Conservation (phyloP, 1,139 yeast species). For the Protomyces inundatus region DNA sequence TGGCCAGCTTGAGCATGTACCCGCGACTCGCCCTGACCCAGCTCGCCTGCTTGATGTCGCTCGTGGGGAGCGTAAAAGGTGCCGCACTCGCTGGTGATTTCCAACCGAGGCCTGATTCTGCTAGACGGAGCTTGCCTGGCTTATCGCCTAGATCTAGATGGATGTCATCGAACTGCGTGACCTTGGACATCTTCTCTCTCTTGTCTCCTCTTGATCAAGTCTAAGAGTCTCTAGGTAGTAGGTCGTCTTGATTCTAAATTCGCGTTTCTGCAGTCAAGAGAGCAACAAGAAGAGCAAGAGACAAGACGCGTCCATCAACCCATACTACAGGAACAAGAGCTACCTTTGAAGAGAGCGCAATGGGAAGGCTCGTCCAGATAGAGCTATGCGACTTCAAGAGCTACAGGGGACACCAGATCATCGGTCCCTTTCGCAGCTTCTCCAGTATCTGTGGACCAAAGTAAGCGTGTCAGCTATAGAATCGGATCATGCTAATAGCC, state of each 20-base stretch:
- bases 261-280: not conserved
- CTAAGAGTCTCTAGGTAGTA: not conserved
- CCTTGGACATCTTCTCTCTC: slow-evolving; percentile 8
- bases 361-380: slow-evolving; percentile 74
- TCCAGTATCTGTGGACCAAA: slow-evolving; percentile 95
- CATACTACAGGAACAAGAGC: not conserved
- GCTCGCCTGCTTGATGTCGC: slow-evolving; percentile 68
- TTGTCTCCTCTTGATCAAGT: not conserved
- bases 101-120: slow-evolving; percentile 97
- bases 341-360: slow-evolving; percentile 34
- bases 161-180: slow-evolving; percentile 71
- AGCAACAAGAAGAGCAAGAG: not conserved
- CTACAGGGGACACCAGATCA: slow-evolving; percentile 65
- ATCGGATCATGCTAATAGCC: not conserved
- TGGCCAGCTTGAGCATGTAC: slow-evolving; percentile 79
- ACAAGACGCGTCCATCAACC: not conserved
- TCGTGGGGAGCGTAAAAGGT: slow-evolving; percentile 80
- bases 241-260: too few relatives aligned
- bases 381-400: slow-evolving; percentile 86
- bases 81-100: slow-evolving; percentile 48
- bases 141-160: slow-evolving; percentile 79
- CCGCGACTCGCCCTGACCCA: slow-evolving; percentile 97
- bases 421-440: slow-evolving; percentile 69
- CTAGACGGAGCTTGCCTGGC: slow-evolving; percentile 87
- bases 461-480: slow-evolving; percentile 44